Percentiles rank a stretch among this genome's conserved stretches.
Conservation (phyloP, 768 basidiomycete species). For the Trametes sanguinea region DNA sequence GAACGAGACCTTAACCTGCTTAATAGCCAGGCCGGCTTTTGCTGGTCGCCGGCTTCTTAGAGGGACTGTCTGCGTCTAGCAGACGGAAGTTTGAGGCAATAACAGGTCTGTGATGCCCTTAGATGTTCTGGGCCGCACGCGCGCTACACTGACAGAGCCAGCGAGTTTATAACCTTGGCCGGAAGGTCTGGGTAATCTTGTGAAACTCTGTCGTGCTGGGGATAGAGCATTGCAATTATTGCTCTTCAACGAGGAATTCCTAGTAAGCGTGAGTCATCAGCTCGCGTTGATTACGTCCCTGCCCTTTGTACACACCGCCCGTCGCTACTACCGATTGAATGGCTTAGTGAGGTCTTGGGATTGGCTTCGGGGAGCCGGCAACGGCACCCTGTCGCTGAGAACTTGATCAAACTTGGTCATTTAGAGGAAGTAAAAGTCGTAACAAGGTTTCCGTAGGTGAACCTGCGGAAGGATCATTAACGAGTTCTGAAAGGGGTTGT, state of each 20-base stretch:
- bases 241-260: conserved; percentile 91
- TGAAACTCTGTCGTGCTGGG: conserved; percentile 81
- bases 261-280: conserved; percentile 88
- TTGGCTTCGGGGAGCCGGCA: conserved; percentile 63
- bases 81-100: conserved; percentile 87
- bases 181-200: conserved; percentile 80
- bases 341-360: conserved; percentile 87
- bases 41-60: conserved; percentile 82
- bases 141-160: conserved; percentile 89
- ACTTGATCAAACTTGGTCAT: conserved; percentile 76
- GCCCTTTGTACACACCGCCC: conserved; percentile 90
- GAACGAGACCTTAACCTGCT: conserved; percentile 93
- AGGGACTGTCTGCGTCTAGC: conserved; percentile 82
- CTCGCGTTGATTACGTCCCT: conserved; percentile 89
- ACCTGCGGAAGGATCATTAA: conserved; percentile 80
- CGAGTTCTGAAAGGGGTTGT: conserved; percentile 36
- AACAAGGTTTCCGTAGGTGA: conserved; percentile 84
- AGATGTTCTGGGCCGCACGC: conserved; percentile 89
- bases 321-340: conserved; percentile 91
- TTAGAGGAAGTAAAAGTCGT: conserved; percentile 86
- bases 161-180: conserved; percentile 77
- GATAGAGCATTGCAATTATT: conserved; percentile 92
- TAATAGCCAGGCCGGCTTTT: conserved; percentile 77
- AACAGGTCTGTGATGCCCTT: conserved; percentile 91
- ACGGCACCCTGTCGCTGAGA: conserved; percentile 54